Conservation (phyloP, 2,329 filamentous ascomycete genomes). For the Onygenales sp. region DNA sequence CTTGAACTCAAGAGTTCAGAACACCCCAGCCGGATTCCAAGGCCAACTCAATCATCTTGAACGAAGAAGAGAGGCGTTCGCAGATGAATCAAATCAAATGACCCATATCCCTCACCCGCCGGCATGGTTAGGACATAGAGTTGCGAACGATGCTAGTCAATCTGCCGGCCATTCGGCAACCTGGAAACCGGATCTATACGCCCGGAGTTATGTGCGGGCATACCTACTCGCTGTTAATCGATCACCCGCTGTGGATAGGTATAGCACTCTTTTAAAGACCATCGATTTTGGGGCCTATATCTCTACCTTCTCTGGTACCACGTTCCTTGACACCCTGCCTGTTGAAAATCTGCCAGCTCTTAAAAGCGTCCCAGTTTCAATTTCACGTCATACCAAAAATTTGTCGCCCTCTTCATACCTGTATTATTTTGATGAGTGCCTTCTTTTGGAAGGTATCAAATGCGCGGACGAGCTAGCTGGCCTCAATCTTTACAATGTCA, state of each 20-base stretch:
- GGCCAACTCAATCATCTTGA: conserved; percentile 1
- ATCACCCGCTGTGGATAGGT: conserved; percentile 13
- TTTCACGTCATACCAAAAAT: conserved; percentile 7
- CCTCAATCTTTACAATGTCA: conserved; percentile 13
- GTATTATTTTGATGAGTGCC: conserved; percentile 16
- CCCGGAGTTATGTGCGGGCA: conserved; percentile 15
- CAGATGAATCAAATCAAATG: neutral
- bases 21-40: neutral
- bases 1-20: neutral
- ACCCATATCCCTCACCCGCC: neutral
- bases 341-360: conserved; percentile 10
- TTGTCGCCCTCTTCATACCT: conserved; percentile 10
- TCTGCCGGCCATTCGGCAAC: neutral
- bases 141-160: neutral
- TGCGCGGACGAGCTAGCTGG: conserved; percentile 11
- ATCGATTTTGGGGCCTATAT: conserved; percentile 16
- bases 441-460: conserved; percentile 15
- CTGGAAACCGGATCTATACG: conserved; percentile 14
- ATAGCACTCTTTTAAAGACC: conserved; percentile 8
- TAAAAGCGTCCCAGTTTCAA: conserved; percentile 2
- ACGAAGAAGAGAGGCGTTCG: neutral
- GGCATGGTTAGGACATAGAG: neutral
- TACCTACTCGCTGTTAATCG: conserved; percentile 18
- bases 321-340: conserved; percentile 10
- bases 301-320: conserved; percentile 12